Base-by-base conservation (phyloP, 148 eudicot species). In the Hydrangea macrophylla region DNA sequence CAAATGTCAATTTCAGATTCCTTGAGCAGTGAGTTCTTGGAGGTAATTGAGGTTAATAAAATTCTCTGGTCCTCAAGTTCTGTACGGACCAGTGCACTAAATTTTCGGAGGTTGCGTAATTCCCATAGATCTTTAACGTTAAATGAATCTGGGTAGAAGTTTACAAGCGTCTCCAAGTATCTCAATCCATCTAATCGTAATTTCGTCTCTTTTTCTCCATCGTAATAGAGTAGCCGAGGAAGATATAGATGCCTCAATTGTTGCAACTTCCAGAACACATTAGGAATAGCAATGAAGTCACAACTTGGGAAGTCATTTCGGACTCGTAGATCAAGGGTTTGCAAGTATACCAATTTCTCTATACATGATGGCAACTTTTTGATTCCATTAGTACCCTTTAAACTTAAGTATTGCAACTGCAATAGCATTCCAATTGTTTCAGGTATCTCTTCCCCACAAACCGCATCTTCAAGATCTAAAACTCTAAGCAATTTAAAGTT, bases 231-330 rank as follows among this genome's bases (percentile, higher is more conserved):
- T 26, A 13, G 32, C 18, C n/a, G n/a, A 8, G 75, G 82, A 28
- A 78, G 60, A 78, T 78, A 78, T 36, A 78, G n/a, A 66, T 74
- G 71, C 15, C 23, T 61, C 65, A 78, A 22, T 24, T 44, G 55
- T 65, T 69, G 50, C 69, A 73, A 30, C 67, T 59, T 73, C 74
- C 70, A 28, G 4, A 69, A 28, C 9, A 57, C 67, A 58, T 62
- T 39, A 15, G 76, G 70, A 24, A 68, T 12, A 6, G 1, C 22
- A 0, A 28, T 0, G 6, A 39, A 28, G 15, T 1, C 15, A 55
- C n/a, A n/a, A n/a, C n/a, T n/a, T n/a, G n/a, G n/a, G n/a, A n/a
- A n/a, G n/a, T 3, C 40, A 18, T 0, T 2, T 0, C 1, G 3
- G 1, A 1, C 65, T 25, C 67, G 58, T 5, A 79, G 35, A 39